These are phyloP conservation scores for Phoenix dactylifera DNA, from an alignment of 176 grass and related monocot species.

Conservation along the genomic window DNA sequence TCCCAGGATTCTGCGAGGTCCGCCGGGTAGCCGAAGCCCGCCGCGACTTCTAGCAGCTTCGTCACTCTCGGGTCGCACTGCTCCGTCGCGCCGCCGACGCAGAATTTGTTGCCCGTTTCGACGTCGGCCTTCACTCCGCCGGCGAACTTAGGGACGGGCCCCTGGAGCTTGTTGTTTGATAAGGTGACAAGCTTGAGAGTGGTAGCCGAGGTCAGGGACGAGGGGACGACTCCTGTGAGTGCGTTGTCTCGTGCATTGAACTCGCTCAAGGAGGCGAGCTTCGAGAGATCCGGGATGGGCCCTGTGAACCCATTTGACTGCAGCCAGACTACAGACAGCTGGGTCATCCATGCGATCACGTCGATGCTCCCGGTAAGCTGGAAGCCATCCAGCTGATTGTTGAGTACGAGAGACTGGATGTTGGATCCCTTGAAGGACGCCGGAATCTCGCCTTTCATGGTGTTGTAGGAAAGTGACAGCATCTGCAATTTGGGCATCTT, in stretches of 20 bases:
- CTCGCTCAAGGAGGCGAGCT: slow-evolving; percentile 28
- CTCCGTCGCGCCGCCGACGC: slow-evolving; percentile 16
- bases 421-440: slow-evolving; percentile 18
- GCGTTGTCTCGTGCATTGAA: slow-evolving; percentile 78
- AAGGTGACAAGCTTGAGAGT: slow-evolving; percentile 36
- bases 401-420: slow-evolving; percentile 51
- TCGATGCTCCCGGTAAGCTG: slow-evolving; percentile 56
- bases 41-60: slow-evolving; percentile 53
- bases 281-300: slow-evolving; percentile 58
- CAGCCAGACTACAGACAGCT: slow-evolving; percentile 44
- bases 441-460: slow-evolving; percentile 43
- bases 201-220: slow-evolving; percentile 23
- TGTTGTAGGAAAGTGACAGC: slow-evolving; percentile 65
- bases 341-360: slow-evolving; percentile 39
- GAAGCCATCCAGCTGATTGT: slow-evolving; percentile 44
- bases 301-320: slow-evolving; percentile 73
- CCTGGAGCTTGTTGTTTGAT: slow-evolving; percentile 74
- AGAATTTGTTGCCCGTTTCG: slow-evolving; percentile 47
- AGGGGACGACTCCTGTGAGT: slow-evolving; percentile 50
- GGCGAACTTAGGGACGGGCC: slow-evolving; percentile 31
- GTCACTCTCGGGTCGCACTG: slow-evolving; percentile 42
- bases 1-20: slow-evolving; percentile 38
- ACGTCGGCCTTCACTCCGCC: slow-evolving; percentile 20
- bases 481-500: slow-evolving; percentile 28
- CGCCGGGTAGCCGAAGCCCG: slow-evolving; percentile 59